phyloP scores from a whole-genome alignment of 306 rosid species.

The Fragaria iinumae region DNA sequence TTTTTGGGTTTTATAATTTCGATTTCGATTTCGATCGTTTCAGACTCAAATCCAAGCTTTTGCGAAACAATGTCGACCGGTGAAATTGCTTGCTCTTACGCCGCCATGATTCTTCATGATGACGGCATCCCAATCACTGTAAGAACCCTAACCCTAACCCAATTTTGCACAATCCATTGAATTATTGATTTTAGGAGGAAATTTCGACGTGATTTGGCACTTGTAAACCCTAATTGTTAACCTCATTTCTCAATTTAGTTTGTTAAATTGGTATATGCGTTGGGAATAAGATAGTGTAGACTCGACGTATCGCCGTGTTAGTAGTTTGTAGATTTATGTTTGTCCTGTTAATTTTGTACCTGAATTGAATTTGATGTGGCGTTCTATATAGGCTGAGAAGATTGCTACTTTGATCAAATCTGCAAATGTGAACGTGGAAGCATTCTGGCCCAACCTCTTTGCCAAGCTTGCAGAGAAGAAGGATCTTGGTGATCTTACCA shows the following conservation, averaged over 20 bases:
- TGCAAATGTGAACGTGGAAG: slow-evolving; percentile 49
- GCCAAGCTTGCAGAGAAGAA: slow-evolving; percentile 66
- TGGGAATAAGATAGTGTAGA: too few relatives aligned
- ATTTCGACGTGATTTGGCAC: background rate
- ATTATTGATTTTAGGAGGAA: background rate
- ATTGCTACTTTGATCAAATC: slow-evolving; percentile 52
- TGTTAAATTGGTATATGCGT: too few relatives aligned
- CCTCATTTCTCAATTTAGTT: too few relatives aligned
- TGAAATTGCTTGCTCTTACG: slow-evolving; percentile 58
- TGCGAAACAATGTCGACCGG: slow-evolving; percentile 41
- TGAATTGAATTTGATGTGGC: background rate
- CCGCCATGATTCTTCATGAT: slow-evolving; percentile 60
- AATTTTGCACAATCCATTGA: background rate
- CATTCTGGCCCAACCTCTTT: slow-evolving; percentile 70
- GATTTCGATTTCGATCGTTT: background rate
- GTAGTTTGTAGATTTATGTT: background rate
- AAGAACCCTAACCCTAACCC: slow-evolving; percentile 3
- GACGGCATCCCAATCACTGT: slow-evolving; percentile 71
- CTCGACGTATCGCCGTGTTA: too few relatives aligned
- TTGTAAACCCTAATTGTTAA: background rate
- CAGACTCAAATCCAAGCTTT: background rate
- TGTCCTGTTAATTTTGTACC: background rate
- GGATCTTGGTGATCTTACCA: slow-evolving; percentile 55
- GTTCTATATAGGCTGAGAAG: slow-evolving; percentile 55
- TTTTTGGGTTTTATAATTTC: background rate